phyloP scores from a whole-genome alignment of 2,329 filamentous ascomycete species.

The Colletotrichum kahawae region DNA sequence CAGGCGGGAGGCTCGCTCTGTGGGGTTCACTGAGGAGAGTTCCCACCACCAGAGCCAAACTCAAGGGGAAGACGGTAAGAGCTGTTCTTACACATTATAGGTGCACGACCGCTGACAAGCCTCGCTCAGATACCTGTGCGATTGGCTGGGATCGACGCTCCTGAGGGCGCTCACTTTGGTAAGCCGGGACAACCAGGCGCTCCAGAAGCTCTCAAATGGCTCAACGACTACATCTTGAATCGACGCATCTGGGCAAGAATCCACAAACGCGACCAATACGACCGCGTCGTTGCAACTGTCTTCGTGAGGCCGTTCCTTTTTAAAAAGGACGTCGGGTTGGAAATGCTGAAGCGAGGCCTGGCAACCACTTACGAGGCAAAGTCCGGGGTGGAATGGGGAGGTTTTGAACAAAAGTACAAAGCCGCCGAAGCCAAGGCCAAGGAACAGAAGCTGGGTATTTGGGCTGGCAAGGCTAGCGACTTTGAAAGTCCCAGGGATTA shows the following conservation, averaged over 20 bases:
- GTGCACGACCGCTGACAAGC: background rate
- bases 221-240: constrained; percentile 74
- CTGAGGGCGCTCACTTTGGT: constrained; percentile 92
- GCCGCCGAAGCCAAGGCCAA: constrained; percentile 71
- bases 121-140: constrained; percentile 77
- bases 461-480: constrained; percentile 66
- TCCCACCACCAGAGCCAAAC: constrained; percentile 68
- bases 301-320: constrained; percentile 73
- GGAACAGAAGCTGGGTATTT: constrained; percentile 72
- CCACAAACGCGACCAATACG: constrained; percentile 88
- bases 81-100: background rate
- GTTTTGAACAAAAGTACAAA: constrained; percentile 67
- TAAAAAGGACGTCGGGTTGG: constrained; percentile 81
- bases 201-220: constrained; percentile 80
- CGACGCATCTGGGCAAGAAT: constrained; percentile 82
- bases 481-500: constrained; percentile 89
- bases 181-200: constrained; percentile 84
- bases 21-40: constrained; percentile 92
- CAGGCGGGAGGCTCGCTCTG: constrained; percentile 83
- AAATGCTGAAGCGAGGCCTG: constrained; percentile 85
- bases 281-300: constrained; percentile 86
- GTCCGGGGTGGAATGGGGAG: constrained; percentile 86
- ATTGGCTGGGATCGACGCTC: constrained; percentile 90
- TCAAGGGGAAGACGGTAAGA: constrained; percentile 80
- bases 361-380: constrained; percentile 96